Evolutionary conservation across 306 rosid species (phyloP).

Genomic region (Acacia melanoxylon): DNA sequence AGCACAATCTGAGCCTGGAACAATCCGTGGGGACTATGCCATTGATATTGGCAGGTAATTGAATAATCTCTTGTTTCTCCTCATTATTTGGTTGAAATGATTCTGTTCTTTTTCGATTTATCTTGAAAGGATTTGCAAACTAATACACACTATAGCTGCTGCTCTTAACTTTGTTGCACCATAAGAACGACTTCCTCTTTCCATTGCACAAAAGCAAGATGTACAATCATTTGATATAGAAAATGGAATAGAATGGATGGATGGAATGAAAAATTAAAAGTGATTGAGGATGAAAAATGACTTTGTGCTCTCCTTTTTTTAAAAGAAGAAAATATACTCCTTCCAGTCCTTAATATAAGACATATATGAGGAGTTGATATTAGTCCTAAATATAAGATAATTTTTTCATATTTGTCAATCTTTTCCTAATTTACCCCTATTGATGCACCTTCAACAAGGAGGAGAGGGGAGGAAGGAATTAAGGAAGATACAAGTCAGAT

Average conservation of each 20-base stretch:
- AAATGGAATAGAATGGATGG: neutral
- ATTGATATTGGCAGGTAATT: conserved; percentile 86
- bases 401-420: too few relatives aligned
- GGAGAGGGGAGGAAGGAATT: too few relatives aligned
- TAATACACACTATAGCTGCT: neutral
- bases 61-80: neutral
- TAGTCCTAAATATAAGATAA: too few relatives aligned
- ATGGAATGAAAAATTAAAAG: neutral
- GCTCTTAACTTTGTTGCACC: neutral
- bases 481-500: too few relatives aligned
- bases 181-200: neutral
- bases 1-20: conserved; percentile 80
- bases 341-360: too few relatives aligned
- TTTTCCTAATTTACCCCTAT: too few relatives aligned
- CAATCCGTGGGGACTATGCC: conserved; percentile 91
- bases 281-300: neutral
- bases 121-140: neutral
- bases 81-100: neutral
- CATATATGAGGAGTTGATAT: too few relatives aligned
- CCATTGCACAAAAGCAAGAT: neutral
- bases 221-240: neutral
- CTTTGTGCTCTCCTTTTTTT: neutral
- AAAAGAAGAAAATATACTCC: too few relatives aligned
- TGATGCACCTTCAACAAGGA: too few relatives aligned
- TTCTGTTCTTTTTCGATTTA: neutral